These are phyloP conservation scores for Symbiodinium natans DNA, from an alignment of 73 alveolate genomes.

Conservation along the genomic window DNA sequence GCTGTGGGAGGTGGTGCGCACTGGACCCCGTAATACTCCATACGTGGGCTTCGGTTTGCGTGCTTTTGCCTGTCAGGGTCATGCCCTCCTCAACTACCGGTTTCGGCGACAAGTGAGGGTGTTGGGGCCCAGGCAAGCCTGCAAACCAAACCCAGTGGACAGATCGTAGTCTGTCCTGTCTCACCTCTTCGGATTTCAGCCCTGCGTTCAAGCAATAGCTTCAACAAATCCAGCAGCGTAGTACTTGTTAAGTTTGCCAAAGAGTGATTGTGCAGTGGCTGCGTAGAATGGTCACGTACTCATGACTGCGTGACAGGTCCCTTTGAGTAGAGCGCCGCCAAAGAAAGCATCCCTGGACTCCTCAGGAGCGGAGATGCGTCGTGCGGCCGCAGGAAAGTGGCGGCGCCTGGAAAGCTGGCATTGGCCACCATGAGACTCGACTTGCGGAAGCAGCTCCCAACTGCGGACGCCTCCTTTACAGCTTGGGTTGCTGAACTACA, in stretches of 20 bases:
- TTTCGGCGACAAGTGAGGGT: no score
- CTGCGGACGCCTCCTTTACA: no score
- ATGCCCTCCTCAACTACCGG: no score
- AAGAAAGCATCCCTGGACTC: not conserved
- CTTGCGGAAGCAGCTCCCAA: no score
- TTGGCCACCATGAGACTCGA: no score
- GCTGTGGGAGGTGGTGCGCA: constrained; percentile 10
- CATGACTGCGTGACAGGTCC: not conserved
- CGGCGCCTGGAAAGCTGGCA: not conserved
- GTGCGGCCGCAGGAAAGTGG: not conserved
- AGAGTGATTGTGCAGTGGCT: not conserved
- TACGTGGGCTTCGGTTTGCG: not conserved
- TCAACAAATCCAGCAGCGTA: not conserved
- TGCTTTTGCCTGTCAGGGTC: not conserved
- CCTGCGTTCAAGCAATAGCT: not conserved
- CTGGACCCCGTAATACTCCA: not conserved
- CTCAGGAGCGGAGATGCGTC: not conserved
- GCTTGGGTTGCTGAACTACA: no score
- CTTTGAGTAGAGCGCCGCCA: not conserved
- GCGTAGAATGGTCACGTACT: not conserved
- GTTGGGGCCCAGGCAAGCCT: no score
- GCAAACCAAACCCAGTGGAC: not conserved
- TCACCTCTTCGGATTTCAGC: not conserved
- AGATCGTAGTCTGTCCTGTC: not conserved
- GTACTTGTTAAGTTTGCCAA: no score